Evolutionary conservation across 2,329 filamentous ascomycete species (phyloP), one percentile per base, ranked within the genome.

Genomic region (Albifimbria verrucaria): DNA sequence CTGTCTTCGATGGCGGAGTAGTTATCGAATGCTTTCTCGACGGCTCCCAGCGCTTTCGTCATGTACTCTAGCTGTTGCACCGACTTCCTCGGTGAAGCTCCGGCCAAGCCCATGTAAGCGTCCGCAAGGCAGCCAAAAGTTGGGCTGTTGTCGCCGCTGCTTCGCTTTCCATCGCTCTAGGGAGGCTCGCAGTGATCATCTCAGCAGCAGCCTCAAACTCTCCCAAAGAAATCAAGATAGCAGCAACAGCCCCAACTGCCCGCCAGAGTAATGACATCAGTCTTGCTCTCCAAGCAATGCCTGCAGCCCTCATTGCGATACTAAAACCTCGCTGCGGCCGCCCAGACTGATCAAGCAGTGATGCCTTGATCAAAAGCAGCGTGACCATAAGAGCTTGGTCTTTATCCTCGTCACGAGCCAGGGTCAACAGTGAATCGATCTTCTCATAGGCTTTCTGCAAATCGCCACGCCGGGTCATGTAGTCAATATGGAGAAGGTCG

Each of bases 251-350:
- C 1, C 83, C 85, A 2, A 90, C 78, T 0, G 90, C 84, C 56
- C 87, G 82, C 85, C 90, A 94, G 7, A 96, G 74, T 18, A 81
- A 80, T 0, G 83, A 81, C 17, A 92, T 77, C 7, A 93, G 73
- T 1, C 85, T 79, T 1, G 87, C 82, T 46, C 85, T 81, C 75
- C 88, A 85, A 0, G 90, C 87, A 18, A 91, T 82, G 63, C 81
- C 87, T 3, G 89, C 86, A 1, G 91, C 91, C 43, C 89, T 81
- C 62, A 95, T 77, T 4, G 85, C 85, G 5, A 92, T 78, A 2
- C 88, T 90, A 67, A 96, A 91, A 0, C 85, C 90, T 55, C 88
- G 83, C 60, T 90, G 82, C 0, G 90, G 81, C 3, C 87, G 82
- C 2, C 87, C 87, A 43, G 82, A 83, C 59, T 79, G 81, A 51